Conservation (phyloP, 2,329 filamentous ascomycete genomes). For the Coleophoma cylindrospora region DNA sequence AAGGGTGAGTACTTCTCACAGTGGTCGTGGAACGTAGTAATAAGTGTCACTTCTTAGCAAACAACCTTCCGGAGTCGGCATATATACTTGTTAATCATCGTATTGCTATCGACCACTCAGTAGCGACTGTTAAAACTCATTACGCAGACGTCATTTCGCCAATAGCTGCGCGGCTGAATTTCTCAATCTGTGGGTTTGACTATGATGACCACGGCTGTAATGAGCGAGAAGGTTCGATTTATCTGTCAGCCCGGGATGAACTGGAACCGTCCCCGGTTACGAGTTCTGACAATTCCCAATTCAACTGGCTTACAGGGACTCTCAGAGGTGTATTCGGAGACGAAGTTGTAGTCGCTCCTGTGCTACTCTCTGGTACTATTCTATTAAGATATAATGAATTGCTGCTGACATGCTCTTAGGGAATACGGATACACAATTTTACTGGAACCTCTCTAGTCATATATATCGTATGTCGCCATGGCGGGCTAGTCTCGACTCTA, state of each 20-base stretch:
- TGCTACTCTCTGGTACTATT: slow-evolving; percentile 43
- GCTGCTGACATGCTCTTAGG: slow-evolving; percentile 46
- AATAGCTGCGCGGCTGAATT: not conserved
- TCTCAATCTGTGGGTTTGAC: not conserved
- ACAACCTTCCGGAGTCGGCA: slow-evolving; percentile 2
- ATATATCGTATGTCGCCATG: slow-evolving; percentile 33
- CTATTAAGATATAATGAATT: slow-evolving; percentile 44
- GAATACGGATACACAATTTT: slow-evolving; percentile 45
- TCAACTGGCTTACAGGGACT: not conserved
- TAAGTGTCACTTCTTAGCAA: not conserved
- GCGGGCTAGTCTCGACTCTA: slow-evolving; percentile 23
- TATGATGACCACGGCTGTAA: not conserved
- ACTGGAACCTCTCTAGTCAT: slow-evolving; percentile 39
- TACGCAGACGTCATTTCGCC: not conserved
- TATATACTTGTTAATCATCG: slow-evolving; percentile 2
- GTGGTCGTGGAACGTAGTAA: not conserved
- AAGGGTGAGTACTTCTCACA: not conserved
- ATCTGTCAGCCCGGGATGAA: not conserved
- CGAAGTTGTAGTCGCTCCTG: not conserved
- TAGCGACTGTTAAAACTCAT: slow-evolving; percentile 1
- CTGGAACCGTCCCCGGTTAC: not conserved
- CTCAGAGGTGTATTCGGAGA: not conserved
- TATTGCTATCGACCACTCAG: not conserved
- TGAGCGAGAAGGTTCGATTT: not conserved
- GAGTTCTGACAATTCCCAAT: not conserved